These are phyloP conservation scores for Blakeslea trispora DNA, from an alignment of 371 early-diverging fungal species.

Conservation along the genomic window DNA sequence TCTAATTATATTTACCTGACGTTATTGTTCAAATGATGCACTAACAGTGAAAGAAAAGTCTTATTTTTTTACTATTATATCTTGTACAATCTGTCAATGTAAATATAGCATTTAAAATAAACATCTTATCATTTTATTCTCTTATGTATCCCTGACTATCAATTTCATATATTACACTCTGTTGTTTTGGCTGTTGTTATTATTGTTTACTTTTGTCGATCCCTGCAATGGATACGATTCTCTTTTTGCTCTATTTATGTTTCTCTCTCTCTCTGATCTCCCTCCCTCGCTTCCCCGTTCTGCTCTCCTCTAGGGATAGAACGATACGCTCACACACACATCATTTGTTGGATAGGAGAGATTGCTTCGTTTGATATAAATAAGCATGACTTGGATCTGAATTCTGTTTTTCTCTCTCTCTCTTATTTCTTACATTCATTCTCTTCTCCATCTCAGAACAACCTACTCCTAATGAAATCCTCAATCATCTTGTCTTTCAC, in stretches of 20 bases:
- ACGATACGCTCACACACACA: not conserved
- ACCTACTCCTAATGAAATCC: slow-evolving; percentile 15
- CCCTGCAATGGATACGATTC: slow-evolving; percentile 8
- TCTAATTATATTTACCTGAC: slow-evolving; percentile 1
- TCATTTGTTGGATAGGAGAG: too few species aligned
- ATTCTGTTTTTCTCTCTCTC: slow-evolving; percentile 3
- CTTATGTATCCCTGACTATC: slow-evolving; percentile 11
- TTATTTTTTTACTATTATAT: slow-evolving; percentile 13
- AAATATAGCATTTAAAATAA: slow-evolving; percentile 21
- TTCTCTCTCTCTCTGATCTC: not conserved
- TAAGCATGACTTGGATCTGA: not conserved
- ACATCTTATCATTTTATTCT: not conserved
- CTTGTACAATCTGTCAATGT: slow-evolving; percentile 18
- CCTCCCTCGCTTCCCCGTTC: too few species aligned
- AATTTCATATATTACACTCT: not conserved
- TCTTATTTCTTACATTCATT: not conserved
- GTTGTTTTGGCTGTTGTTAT: not conserved
- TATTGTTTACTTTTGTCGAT: slow-evolving; percentile 13
- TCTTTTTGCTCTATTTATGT: slow-evolving; percentile 4
- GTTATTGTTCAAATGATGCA: slow-evolving; percentile 37
- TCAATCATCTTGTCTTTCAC: slow-evolving; percentile 13
- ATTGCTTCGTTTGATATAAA: not conserved
- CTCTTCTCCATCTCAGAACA: not conserved
- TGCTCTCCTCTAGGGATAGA: slow-evolving; percentile 6
- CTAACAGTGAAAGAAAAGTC: slow-evolving; percentile 42